These are phyloP conservation scores for Phytophthora capsici DNA, from an alignment of 352 stramenopile genomes.

Conservation along the genomic window DNA sequence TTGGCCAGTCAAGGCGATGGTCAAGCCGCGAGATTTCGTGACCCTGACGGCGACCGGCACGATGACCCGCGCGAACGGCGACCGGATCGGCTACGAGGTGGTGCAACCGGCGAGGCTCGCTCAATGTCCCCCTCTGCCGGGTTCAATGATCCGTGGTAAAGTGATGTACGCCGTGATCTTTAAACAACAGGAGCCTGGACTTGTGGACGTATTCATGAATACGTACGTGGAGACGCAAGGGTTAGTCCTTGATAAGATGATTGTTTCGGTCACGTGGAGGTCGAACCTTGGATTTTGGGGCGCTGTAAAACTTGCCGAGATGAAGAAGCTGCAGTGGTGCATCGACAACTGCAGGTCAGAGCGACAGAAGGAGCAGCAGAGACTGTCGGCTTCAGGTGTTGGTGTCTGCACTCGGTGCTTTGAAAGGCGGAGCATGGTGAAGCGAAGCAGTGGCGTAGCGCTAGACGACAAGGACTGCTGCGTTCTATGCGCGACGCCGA, in stretches of 20 bases:
- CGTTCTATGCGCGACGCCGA: conserved; percentile 18
- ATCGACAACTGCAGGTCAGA: conserved; percentile 15
- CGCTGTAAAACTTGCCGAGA: conserved; percentile 17
- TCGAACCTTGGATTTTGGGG: conserved; percentile 14
- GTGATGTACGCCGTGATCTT: conserved; percentile 27
- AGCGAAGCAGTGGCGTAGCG: background rate
- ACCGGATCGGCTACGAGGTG: conserved; percentile 49
- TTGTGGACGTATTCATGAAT: conserved; percentile 26
- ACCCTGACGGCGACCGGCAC: conserved; percentile 34
- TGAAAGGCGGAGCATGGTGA: conserved; percentile 13
- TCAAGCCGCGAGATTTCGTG: conserved; percentile 42
- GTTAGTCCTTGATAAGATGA: conserved; percentile 20
- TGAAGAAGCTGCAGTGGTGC: conserved; percentile 38
- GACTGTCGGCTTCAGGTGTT: conserved; percentile 12
- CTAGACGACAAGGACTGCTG: conserved; percentile 11
- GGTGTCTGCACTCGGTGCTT: conserved; percentile 16
- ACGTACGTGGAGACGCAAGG: conserved; percentile 27
- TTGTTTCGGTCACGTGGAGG: conserved; percentile 13
- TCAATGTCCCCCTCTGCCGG: conserved; percentile 25
- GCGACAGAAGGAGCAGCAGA: conserved; percentile 24
- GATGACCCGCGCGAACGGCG: conserved; percentile 34
- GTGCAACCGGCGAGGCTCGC: conserved; percentile 45
- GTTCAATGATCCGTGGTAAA: conserved; percentile 19
- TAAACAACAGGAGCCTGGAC: conserved; percentile 27
- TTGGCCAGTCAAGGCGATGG: conserved; percentile 27